phyloP scores from a whole-genome alignment of 2,329 filamentous ascomycete species.

The Leptodontidium sp. region DNA sequence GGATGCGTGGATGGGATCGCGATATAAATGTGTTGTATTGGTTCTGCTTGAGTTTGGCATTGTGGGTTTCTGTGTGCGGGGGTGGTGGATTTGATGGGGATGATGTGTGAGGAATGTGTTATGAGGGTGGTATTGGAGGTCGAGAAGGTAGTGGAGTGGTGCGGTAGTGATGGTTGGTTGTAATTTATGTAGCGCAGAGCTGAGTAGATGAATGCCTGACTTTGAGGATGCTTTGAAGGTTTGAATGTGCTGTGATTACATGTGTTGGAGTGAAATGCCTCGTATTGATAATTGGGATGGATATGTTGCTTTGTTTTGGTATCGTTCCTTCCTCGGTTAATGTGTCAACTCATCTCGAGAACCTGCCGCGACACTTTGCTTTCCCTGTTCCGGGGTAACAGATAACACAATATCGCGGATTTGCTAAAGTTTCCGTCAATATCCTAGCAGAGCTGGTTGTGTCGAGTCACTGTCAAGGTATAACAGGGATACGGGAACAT shows the following conservation, averaged over 20 bases:
- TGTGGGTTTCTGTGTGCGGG: background rate
- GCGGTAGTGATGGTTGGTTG: background rate
- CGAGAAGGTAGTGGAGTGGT: background rate
- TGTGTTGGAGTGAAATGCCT: background rate
- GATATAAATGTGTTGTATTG: background rate
- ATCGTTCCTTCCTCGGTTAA: background rate
- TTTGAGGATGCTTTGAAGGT: background rate
- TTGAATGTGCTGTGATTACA: background rate
- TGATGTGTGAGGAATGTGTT: background rate
- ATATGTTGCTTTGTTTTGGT: background rate
- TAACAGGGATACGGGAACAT: too few species aligned
- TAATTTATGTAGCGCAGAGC: constrained; percentile 1
- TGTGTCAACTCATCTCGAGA: background rate
- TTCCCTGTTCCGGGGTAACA: background rate
- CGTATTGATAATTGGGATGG: background rate
- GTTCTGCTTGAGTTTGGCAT: background rate
- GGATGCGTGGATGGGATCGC: background rate
- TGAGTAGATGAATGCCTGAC: background rate
- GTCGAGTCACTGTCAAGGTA: background rate
- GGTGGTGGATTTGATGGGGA: background rate
- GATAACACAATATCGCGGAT: too few species aligned
- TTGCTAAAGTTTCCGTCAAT: background rate
- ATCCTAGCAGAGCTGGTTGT: background rate
- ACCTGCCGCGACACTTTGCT: too few species aligned
- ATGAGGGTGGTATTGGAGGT: background rate